A percentile compares a stretch with the other conserved stretches of the same genome.
These are phyloP conservation scores for Prunus davidiana DNA, from an alignment of 306 rosid species.

Conservation along the genomic window DNA sequence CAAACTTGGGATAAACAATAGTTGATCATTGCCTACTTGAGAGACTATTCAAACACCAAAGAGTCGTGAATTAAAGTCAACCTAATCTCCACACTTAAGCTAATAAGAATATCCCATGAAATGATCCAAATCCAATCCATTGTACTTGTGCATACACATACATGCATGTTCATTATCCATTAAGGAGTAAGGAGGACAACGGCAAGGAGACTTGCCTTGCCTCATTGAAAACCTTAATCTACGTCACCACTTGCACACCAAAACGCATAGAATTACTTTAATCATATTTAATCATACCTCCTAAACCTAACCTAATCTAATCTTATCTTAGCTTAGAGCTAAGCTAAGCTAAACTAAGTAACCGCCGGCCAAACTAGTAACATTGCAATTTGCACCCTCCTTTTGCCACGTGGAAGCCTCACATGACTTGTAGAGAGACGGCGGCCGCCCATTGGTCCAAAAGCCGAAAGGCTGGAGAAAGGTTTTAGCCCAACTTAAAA, in stretches of 20 bases:
- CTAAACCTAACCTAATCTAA: background rate
- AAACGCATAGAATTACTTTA: background rate
- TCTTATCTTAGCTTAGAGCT: background rate
- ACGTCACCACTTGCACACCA: background rate
- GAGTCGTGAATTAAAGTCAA: background rate
- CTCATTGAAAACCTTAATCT: too few relatives aligned
- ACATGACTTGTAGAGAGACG: slow-evolving; percentile 22
- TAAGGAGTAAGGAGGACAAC: background rate
- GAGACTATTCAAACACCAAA: background rate
- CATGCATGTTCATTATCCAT: background rate
- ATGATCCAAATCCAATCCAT: background rate
- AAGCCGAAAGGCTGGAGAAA: slow-evolving; percentile 20
- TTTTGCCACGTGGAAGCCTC: slow-evolving; percentile 56
- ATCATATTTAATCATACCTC: background rate
- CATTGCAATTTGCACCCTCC: background rate
- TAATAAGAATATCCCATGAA: slow-evolving; percentile 20
- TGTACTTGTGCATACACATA: too few relatives aligned
- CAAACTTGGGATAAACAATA: too few relatives aligned
- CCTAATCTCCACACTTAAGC: background rate
- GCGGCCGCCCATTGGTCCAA: slow-evolving; percentile 63
- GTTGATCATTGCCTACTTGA: background rate
- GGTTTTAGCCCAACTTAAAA: background rate
- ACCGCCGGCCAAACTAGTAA: slow-evolving; percentile 50
- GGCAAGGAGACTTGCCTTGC: too few relatives aligned
- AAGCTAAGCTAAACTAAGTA: background rate